Evolutionary conservation across 495 filamentous ascomycete genomes (phyloP).

Genomic region (Rusavskia elegans): DNA sequence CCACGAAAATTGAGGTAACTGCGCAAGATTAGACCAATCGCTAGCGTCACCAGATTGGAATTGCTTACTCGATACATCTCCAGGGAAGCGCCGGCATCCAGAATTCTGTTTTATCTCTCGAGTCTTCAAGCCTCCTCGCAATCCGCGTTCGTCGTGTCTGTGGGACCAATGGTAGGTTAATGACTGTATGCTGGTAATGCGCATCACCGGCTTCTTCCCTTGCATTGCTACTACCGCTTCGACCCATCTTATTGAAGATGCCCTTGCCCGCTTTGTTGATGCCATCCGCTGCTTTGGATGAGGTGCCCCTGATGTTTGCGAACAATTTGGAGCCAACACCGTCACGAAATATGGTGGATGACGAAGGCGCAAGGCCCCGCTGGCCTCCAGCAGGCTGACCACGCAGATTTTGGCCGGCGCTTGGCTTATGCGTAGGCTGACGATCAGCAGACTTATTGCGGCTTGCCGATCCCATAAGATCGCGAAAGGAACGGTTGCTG

Average conservation of each 20-base stretch:
- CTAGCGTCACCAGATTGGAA: background rate
- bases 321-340: slow-evolving; percentile 50
- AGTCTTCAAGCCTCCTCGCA: slow-evolving; percentile 66
- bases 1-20: slow-evolving; percentile 82
- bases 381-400: slow-evolving; percentile 2
- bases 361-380: slow-evolving; percentile 7
- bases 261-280: slow-evolving; percentile 58
- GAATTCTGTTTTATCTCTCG: slow-evolving; percentile 83
- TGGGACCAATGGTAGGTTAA: slow-evolving; percentile 65
- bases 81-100: slow-evolving; percentile 94
- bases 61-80: slow-evolving; percentile 65
- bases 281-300: slow-evolving; percentile 54
- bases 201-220: slow-evolving; percentile 55
- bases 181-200: slow-evolving; percentile 59
- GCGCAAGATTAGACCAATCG: slow-evolving; percentile 3
- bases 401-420: background rate
- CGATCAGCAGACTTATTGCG: slow-evolving; percentile 53
- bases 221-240: slow-evolving; percentile 56
- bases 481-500: slow-evolving; percentile 41
- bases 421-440: slow-evolving; percentile 15
- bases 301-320: slow-evolving; percentile 53
- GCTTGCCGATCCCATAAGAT: slow-evolving; percentile 43
- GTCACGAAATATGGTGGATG: slow-evolving; percentile 46
- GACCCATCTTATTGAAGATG: slow-evolving; percentile 57
- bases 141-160: slow-evolving; percentile 79